phyloP scores from a whole-genome alignment of 306 rosid genomes.

The Vigna radiata region DNA sequence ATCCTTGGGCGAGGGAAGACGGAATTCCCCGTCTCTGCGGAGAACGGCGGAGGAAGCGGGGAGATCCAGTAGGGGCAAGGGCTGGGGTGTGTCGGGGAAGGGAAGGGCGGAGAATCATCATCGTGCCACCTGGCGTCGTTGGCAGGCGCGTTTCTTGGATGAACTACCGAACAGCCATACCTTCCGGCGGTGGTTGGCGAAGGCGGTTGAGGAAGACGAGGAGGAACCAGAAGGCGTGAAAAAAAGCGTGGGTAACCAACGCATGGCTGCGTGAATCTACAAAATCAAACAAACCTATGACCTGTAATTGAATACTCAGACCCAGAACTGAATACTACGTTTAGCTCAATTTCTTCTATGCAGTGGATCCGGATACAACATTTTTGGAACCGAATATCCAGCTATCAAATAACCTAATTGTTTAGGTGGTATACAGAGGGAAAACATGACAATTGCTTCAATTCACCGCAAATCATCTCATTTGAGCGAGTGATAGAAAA shows the following conservation, averaged over 20 bases:
- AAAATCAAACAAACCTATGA: neutral
- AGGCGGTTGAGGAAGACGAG: conserved; percentile 32
- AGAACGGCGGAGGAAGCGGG: neutral
- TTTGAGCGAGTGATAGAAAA: no score
- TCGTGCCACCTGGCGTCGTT: conserved; percentile 22
- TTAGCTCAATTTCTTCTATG: no score
- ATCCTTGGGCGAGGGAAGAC: conserved; percentile 66
- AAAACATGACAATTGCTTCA: no score
- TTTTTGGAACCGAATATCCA: no score
- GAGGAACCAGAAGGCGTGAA: conserved; percentile 53
- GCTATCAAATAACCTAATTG: no score
- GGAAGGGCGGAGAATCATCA: neutral
- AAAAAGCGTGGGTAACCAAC: conserved; percentile 70
- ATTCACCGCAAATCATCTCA: no score
- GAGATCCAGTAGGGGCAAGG: conserved; percentile 17
- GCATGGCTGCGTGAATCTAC: conserved; percentile 50
- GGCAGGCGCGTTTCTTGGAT: conserved; percentile 50
- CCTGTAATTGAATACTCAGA: no score
- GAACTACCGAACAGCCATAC: conserved; percentile 53
- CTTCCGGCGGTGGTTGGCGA: conserved; percentile 38
- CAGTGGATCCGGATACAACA: no score
- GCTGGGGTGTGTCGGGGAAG: conserved; percentile 27
- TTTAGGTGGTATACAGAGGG: no score
- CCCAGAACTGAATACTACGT: no score
- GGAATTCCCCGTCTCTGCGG: conserved; percentile 55